A percentile compares a stretch with the other conserved stretches of the same genome.
These are phyloP conservation scores for Teunomyces cretensis DNA, from an alignment of 805 yeast genomes.

Conservation along the genomic window DNA sequence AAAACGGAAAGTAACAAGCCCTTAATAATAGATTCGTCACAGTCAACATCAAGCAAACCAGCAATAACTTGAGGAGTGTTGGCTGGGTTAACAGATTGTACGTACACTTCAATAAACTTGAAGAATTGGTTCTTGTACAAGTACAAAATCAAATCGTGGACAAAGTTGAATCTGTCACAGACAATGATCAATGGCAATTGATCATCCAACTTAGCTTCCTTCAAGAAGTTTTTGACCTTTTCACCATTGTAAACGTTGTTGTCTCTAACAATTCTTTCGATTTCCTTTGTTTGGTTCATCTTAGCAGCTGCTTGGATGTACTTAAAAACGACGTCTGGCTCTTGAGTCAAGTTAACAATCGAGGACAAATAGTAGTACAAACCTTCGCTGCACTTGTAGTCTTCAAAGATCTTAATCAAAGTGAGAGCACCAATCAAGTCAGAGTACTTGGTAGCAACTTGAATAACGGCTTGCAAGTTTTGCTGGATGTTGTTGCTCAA, in stretches of 20 bases:
- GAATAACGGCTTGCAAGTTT: constrained; percentile 90
- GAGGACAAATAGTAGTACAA: constrained; percentile 90
- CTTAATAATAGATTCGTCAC: constrained; percentile 88
- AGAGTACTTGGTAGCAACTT: constrained; percentile 94
- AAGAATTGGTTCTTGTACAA: constrained; percentile 93
- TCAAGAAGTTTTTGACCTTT: constrained; percentile 94
- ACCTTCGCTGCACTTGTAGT: constrained; percentile 89
- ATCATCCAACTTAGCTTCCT: constrained; percentile 90
- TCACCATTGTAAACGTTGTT: constrained; percentile 95
- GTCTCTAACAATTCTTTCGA: constrained; percentile 93
- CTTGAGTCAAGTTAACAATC: constrained; percentile 90
- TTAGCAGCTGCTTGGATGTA: constrained; percentile 93
- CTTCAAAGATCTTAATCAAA: constrained; percentile 89
- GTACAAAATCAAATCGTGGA: constrained; percentile 90
- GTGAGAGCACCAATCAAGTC: constrained; percentile 86
- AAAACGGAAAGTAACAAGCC: constrained; percentile 77
- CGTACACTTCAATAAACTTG: constrained; percentile 96
- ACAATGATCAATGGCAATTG: constrained; percentile 96
- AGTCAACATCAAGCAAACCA: constrained; percentile 93
- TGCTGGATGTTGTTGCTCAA: constrained; percentile 73
- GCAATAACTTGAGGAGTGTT: constrained; percentile 97
- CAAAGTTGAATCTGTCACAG: constrained; percentile 87
- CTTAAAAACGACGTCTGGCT: constrained; percentile 92
- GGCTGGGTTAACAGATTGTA: constrained; percentile 94
- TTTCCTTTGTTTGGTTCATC: constrained; percentile 87